Conservation (phyloP, 768 basidiomycete species). For the Nidularia pulvinata region DNA sequence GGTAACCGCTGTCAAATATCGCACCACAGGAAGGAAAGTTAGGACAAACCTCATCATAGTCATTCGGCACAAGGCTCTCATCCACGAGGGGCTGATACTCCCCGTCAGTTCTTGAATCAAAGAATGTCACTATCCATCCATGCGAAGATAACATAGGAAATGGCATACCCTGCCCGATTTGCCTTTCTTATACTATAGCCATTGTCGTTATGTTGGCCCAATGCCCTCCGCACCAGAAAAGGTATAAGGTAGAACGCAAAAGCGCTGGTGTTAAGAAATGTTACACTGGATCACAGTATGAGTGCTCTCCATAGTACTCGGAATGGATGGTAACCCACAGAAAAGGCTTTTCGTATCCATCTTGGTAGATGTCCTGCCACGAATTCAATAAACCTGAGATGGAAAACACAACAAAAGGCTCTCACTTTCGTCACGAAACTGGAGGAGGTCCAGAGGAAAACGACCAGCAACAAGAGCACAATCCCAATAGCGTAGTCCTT, state of each 20-base stretch:
- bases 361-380: conserved; percentile 49
- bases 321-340: conserved; percentile 40
- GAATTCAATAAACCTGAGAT: too few species aligned
- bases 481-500: conserved; percentile 58
- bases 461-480: conserved; percentile 69
- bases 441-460: conserved; percentile 85
- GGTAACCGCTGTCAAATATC: background rate
- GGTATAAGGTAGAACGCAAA: conserved; percentile 51
- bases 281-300: conserved; percentile 16
- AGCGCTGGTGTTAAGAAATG: conserved; percentile 91
- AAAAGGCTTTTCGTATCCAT: conserved; percentile 89
- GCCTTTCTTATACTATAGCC: conserved; percentile 15
- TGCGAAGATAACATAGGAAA: background rate
- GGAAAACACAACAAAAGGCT: conserved; percentile 12
- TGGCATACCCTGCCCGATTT: conserved; percentile 1
- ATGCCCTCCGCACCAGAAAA: conserved; percentile 15
- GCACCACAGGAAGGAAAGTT: background rate
- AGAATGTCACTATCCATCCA: background rate
- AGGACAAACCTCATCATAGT: too few species aligned
- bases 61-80: conserved; percentile 1
- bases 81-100: conserved; percentile 19
- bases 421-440: conserved; percentile 86
- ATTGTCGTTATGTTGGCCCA: conserved; percentile 17
- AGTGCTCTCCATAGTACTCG: background rate
- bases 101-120: conserved; percentile 6